Conservation (phyloP, 2,329 filamentous ascomycete species). For the Parastagonospora nodorum region DNA sequence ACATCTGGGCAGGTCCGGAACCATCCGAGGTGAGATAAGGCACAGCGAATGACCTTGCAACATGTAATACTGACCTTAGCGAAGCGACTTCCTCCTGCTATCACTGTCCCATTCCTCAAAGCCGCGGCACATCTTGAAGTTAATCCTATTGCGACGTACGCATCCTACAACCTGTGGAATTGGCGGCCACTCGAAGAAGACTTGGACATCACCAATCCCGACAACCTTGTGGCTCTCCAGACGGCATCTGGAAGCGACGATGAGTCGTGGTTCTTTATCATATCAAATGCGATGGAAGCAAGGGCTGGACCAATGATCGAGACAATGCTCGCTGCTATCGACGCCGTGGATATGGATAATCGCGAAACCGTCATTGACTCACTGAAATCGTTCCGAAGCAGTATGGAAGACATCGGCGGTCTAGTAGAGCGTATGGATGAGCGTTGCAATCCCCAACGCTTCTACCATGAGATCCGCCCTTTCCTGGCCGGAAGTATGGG, state of each 20-base stretch:
- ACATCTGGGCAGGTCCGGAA: conserved; percentile 77
- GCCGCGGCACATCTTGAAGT: conserved; percentile 40
- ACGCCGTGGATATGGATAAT: conserved; percentile 50
- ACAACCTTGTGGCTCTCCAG: conserved; percentile 35
- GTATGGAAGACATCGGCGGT: conserved; percentile 46
- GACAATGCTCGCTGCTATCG: conserved; percentile 54
- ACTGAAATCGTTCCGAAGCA: conserved; percentile 48
- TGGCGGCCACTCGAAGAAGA: conserved; percentile 27
- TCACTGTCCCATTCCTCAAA: conserved; percentile 37
- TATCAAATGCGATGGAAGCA: conserved; percentile 60
- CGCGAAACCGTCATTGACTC: conserved; percentile 44
- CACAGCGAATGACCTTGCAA: not conserved
- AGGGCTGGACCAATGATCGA: conserved; percentile 53
- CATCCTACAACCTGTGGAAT: conserved; percentile 44
- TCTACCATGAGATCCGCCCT: conserved; percentile 59
- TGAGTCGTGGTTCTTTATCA: conserved; percentile 54
- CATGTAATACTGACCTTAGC: conserved; percentile 10
- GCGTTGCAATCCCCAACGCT: conserved; percentile 53
- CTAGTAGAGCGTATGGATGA: conserved; percentile 59
- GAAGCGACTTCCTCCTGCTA: conserved; percentile 36
- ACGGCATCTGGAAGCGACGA: conserved; percentile 42
- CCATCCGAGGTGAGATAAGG: conserved; percentile 65
- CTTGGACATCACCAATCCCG: conserved; percentile 31
- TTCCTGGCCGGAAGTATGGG: conserved; percentile 60
- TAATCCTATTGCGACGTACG: conserved; percentile 41